These are phyloP conservation scores for Williopsis jadinii DNA, from an alignment of 1,139 yeast species.

Conservation along the genomic window DNA sequence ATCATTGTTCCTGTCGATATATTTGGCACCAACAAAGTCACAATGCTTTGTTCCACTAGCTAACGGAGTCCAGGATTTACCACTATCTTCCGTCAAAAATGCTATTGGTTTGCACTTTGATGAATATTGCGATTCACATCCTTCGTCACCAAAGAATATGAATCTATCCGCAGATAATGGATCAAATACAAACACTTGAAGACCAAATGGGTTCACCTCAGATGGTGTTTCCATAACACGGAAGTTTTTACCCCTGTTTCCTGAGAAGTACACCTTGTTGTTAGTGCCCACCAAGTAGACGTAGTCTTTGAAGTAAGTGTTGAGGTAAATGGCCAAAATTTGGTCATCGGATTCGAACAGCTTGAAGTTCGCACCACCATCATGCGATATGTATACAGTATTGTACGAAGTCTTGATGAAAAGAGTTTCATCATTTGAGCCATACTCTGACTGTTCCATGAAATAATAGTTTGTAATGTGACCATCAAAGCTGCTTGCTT, in stretches of 20 bases:
- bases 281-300: conserved; percentile 53
- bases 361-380: conserved; percentile 66
- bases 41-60: conserved; percentile 50
- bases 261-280: conserved; percentile 47
- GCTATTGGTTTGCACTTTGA: conserved; percentile 50
- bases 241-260: conserved; percentile 63
- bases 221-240: conserved; percentile 42
- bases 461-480: conserved; percentile 49
- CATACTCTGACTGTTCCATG: conserved; percentile 33
- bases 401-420: conserved; percentile 49
- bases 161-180: conserved; percentile 36
- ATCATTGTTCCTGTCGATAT: conserved; percentile 31
- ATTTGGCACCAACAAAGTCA: conserved; percentile 55
- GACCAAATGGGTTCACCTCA: conserved; percentile 32
- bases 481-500: conserved; percentile 33
- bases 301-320: conserved; percentile 55
- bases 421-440: conserved; percentile 61
- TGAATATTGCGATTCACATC: conserved; percentile 34
- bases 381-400: conserved; percentile 57
- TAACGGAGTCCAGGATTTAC: conserved; percentile 50
- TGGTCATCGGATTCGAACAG: conserved; percentile 40
- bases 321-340: conserved; percentile 49
- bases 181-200: conserved; percentile 49
- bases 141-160: conserved; percentile 61
- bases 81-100: conserved; percentile 56